Evolutionary conservation across 768 basidiomycete genomes (phyloP).

Genomic region (Russula vinacea): DNA sequence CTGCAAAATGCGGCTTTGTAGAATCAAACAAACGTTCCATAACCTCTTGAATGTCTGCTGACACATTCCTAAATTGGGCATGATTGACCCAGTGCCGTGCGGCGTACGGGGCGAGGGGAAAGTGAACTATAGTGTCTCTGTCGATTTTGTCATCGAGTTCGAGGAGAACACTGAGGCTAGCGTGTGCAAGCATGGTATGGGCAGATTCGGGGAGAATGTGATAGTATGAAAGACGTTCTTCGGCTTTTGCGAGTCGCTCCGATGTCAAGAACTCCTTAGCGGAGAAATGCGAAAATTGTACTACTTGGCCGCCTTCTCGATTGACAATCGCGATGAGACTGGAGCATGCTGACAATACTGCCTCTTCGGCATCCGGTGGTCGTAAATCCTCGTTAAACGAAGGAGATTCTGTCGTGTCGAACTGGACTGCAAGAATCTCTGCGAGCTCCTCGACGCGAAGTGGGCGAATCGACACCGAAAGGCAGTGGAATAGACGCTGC

Average conservation of each 20-base stretch:
- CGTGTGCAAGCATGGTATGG: not conserved
- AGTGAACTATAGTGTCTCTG: not conserved
- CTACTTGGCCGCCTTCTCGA: not conserved
- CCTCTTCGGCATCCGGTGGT: not conserved
- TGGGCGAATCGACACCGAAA: not conserved
- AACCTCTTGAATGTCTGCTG: not conserved
- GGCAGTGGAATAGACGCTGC: not conserved
- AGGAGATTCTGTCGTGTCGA: not conserved
- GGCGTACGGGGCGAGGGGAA: not conserved
- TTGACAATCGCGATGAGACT: not conserved
- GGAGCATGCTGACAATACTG: not conserved
- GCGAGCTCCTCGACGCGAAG: not conserved
- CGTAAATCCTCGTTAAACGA: not conserved
- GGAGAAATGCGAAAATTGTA: not conserved
- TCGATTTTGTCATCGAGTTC: not conserved
- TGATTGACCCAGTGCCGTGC: conserved; percentile 13
- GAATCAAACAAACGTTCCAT: conserved; percentile 1
- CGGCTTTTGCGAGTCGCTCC: not conserved
- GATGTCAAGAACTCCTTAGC: not conserved
- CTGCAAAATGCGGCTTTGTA: not conserved
- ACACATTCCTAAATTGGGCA: not conserved
- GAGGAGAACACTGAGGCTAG: not conserved
- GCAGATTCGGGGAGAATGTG: not conserved
- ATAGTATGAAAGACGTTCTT: not conserved
- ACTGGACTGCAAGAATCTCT: not conserved